Conservation (phyloP, 805 yeast genomes). For the Alloascoidea africana region DNA sequence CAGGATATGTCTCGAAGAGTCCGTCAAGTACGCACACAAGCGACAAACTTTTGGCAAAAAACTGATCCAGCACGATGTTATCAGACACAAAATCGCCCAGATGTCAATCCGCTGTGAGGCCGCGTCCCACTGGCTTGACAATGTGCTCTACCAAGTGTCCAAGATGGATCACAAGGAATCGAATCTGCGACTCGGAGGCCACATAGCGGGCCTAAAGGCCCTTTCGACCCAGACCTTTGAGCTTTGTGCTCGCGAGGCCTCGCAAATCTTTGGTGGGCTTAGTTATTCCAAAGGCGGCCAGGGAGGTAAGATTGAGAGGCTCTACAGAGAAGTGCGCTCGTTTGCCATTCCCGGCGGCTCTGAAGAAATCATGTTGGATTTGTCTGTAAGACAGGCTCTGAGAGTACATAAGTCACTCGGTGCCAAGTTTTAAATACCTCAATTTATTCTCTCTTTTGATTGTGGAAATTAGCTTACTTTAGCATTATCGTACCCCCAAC, state of each 20-base stretch:
- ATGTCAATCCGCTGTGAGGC: constrained; percentile 2
- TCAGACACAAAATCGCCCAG: constrained; percentile 2
- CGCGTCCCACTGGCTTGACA: constrained; percentile 2
- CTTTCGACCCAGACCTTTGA: constrained; percentile 2
- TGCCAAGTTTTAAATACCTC: constrained; percentile 23
- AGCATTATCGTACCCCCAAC: no score
- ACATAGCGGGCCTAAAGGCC: constrained; percentile 3
- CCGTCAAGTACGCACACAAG: constrained; percentile 3
- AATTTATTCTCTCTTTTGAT: no score
- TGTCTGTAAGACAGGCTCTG: constrained; percentile 14
- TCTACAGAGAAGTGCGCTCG: constrained; percentile 2
- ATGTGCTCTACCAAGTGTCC: background rate
- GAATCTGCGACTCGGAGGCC: background rate
- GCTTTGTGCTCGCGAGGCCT: constrained; percentile 2
- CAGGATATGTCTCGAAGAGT: constrained; percentile 2
- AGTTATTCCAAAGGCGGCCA: constrained; percentile 3
- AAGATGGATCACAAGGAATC: constrained; percentile 2
- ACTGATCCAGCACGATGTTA: constrained; percentile 3
- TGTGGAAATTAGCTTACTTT: no score
- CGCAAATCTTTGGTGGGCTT: constrained; percentile 3
- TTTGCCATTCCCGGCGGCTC: constrained; percentile 4
- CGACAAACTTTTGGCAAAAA: constrained; percentile 3
- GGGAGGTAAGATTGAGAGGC: constrained; percentile 3
- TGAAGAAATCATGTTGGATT: constrained; percentile 3
- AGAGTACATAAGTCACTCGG: constrained; percentile 23